Conservation (phyloP, 1,284 basidiomycete species). For the Marasmius sp. region DNA sequence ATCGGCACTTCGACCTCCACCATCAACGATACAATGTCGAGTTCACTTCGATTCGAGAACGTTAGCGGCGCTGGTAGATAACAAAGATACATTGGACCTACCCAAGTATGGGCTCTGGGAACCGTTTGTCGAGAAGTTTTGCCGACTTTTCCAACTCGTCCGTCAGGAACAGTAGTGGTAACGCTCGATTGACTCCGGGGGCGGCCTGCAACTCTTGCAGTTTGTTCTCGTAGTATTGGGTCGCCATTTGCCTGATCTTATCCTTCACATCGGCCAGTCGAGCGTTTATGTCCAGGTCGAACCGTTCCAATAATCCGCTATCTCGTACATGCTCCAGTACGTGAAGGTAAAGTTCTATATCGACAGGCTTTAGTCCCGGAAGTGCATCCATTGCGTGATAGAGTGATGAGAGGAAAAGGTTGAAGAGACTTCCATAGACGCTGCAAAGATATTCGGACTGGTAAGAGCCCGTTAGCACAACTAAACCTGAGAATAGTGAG, state of each 20-base stretch:
- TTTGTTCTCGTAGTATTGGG: constrained; percentile 70
- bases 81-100: constrained; percentile 36
- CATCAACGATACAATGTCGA: constrained; percentile 82
- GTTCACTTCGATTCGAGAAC: constrained; percentile 42
- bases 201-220: constrained; percentile 65
- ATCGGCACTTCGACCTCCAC: constrained; percentile 75
- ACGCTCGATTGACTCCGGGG: constrained; percentile 74
- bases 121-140: constrained; percentile 82
- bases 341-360: constrained; percentile 61
- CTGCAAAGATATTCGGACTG: constrained; percentile 66
- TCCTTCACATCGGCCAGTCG: constrained; percentile 72
- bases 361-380: constrained; percentile 68
- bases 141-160: constrained; percentile 88
- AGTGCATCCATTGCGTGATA: constrained; percentile 83
- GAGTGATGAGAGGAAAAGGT: constrained; percentile 82
- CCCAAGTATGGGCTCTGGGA: constrained; percentile 81
- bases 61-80: neutral
- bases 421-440: constrained; percentile 77
- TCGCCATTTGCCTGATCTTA: constrained; percentile 67
- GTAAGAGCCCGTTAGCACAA: constrained; percentile 1
- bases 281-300: constrained; percentile 63
- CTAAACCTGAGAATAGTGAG: neutral
- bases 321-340: constrained; percentile 75
- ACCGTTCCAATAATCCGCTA: constrained; percentile 65
- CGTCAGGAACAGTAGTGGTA: constrained; percentile 80